Base-by-base conservation (phyloP, 805 yeast species). In the Candida tammaniensis region DNA sequence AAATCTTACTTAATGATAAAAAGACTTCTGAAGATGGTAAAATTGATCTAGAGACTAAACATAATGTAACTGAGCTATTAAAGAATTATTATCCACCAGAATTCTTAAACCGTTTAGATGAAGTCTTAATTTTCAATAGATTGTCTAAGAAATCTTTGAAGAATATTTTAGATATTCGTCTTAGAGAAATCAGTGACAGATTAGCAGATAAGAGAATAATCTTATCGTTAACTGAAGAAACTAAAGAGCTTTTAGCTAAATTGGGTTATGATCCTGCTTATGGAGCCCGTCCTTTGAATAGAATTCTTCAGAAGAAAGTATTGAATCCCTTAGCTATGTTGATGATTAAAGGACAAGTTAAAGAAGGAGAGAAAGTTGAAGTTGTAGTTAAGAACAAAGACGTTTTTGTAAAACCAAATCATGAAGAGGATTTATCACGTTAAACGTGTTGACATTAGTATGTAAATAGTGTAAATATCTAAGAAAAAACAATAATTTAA, bases 211-310 rank as follows among this genome's bases (percentile, higher is more conserved):
- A 91, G 61, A 74, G 96, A 51, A 91, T 93, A 51, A 61, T 58
- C 2, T 54, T 77, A 37, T 59, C 68, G 0, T 63, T 86, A 15
- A 54, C 75, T 2, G 76, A 73, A 7, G 78, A 62, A 2, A 94
- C 91, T 4, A 86, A 83, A 55, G 74, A 71, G 10, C 81, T 93
- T 82, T 67, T 93, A 24, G 80, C 91, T 4, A 79, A 82, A 18
- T 70, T 83, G 45, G 98, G 98, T 3, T 93, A 91, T 56, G 97
- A 91, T 53, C 85, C 86, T 20, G 59, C 81, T 27, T 93, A 91
- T 53, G 98, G 98, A 48, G 98, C 98, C 0, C 77, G 98, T 54
- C 98, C 98, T 8, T 72, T 93, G 57, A 91, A 93, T 68, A 76
- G 98, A 50, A 72, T 88, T 33, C 79, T 91, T 40, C 95, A 88